Conservation (phyloP, 768 basidiomycete genomes). For the Xerocomellus intermedius region DNA sequence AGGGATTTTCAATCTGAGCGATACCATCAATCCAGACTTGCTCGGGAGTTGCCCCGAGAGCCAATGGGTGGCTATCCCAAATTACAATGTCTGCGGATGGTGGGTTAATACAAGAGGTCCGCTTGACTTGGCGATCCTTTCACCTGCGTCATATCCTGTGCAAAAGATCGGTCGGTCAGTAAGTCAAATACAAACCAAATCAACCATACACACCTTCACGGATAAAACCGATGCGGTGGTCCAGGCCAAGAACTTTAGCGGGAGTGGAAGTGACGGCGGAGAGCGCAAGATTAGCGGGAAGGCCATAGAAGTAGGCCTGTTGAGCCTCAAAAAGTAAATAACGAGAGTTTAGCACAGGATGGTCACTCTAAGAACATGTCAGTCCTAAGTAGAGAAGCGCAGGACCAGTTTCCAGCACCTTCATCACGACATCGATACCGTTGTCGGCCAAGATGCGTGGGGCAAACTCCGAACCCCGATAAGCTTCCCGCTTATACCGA, state of each 20-base stretch:
- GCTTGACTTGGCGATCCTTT: not conserved
- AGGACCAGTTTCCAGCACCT: conserved; percentile 40
- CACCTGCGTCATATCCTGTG: conserved; percentile 70
- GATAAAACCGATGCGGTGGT: conserved; percentile 69
- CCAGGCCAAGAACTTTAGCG: conserved; percentile 66
- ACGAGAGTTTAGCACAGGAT: conserved; percentile 54
- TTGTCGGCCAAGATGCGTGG: conserved; percentile 56
- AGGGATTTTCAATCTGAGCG: conserved; percentile 53
- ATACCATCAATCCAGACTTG: conserved; percentile 89
- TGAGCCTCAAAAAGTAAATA: conserved; percentile 58
- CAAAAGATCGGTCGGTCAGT: not conserved
- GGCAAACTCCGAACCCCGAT: conserved; percentile 64
- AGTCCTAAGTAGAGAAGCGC: not conserved
- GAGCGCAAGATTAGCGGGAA: conserved; percentile 63
- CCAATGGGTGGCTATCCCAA: conserved; percentile 77
- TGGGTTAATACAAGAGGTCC: not conserved
- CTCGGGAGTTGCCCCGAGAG: conserved; percentile 72
- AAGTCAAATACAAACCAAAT: not conserved
- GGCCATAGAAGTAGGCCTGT: conserved; percentile 70
- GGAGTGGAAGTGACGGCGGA: conserved; percentile 71
- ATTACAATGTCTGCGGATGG: conserved; percentile 57
- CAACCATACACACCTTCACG: conserved; percentile 42
- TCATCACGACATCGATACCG: conserved; percentile 59
- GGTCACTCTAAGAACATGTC: conserved; percentile 42
- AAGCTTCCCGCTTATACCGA: conserved; percentile 62